Base-by-base conservation (phyloP, 2,329 filamentous ascomycete species). In the Penicillium frequentans region DNA sequence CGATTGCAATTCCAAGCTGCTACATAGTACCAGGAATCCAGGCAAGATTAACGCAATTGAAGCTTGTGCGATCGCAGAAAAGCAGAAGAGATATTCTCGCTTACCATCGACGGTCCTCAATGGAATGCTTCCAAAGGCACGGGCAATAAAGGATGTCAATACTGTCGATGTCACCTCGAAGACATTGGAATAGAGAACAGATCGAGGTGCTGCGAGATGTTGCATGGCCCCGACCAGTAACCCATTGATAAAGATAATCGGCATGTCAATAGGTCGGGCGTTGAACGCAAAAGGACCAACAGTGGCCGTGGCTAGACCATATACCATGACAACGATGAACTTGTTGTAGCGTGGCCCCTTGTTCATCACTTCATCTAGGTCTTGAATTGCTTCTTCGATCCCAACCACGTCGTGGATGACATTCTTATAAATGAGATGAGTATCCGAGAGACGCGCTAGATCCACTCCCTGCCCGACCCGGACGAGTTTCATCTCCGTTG, bases 241-340 rank as follows among this genome's bases (percentile, higher is more conserved):
- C 1, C 91, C 90, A 1, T 95, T 81, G 0, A 90, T 54, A 68
- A 93, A 93, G 31, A 87, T 86, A 21, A 93, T 82, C 0, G 90
- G 90, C 58, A 95, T 77, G 68, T 96, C 91, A 68, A 93, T 89
- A 35, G 87, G 84, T 4, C 90, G 84, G 5, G 88, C 89, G 55
- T 86, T 80, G 67, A 93, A 95, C 8, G 89, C 90, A 65, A 93
- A 93, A 0, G 90, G 90, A 0, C 88, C 90, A 1, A 93, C 90
- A 3, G 81, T 84, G 0, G 86, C 87, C 16, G 89, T 90, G 1
- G 90, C 90, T 5, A 92, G 71, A 0, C 91, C 91, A 64, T 90
- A 93, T 39, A 92, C 75, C 0, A 86, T 72, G 0, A 95, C 84
- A n/a, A 82, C 69, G 8, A 79, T 63, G 76, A 76, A 82, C 2